A percentile compares a stretch with the other conserved stretches of the same genome.
Evolutionary conservation across 2,329 filamentous ascomycete species (phyloP).

Genomic region (Aspergillus jensenii): DNA sequence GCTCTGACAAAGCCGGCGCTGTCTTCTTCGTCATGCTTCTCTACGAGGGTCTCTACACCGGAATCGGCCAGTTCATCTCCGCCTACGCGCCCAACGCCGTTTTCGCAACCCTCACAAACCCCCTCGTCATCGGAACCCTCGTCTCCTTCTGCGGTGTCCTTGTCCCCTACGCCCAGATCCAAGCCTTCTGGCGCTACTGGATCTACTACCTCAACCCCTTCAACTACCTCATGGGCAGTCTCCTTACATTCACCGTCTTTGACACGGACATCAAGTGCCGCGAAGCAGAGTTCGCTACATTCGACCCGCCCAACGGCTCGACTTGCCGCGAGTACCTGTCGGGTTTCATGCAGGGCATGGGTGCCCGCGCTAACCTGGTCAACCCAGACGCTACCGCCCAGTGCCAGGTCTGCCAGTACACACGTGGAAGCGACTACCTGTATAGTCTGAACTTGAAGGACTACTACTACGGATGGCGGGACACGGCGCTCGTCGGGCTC

Average conservation of each 20-base stretch:
- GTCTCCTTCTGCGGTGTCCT: constrained; percentile 33
- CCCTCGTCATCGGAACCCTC: constrained; percentile 62
- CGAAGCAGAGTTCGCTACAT: constrained; percentile 26
- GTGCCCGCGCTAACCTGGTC: constrained; percentile 52
- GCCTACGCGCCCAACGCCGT: constrained; percentile 67
- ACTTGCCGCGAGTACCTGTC: constrained; percentile 61
- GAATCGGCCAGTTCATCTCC: constrained; percentile 76
- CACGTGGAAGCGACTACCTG: constrained; percentile 59
- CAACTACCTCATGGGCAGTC: constrained; percentile 32
- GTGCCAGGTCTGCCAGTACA: constrained; percentile 64
- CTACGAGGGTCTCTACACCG: constrained; percentile 69
- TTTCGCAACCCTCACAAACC: constrained; percentile 72
- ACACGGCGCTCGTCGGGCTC: constrained; percentile 59
- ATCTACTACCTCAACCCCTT: constrained; percentile 33
- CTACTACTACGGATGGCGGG: constrained; percentile 66
- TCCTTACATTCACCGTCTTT: constrained; percentile 27
- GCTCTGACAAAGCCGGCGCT: constrained; percentile 35
- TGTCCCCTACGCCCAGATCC: constrained; percentile 30
- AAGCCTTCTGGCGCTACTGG: constrained; percentile 34
- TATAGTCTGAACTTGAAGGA: constrained; percentile 58
- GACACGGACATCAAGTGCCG: constrained; percentile 25
- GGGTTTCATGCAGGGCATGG: constrained; percentile 50
- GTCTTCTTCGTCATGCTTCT: constrained; percentile 72
- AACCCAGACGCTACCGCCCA: constrained; percentile 58
- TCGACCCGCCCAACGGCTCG: constrained; percentile 36